phyloP scores from a whole-genome alignment of 306 rosid genomes.

The Castanea crenata region DNA sequence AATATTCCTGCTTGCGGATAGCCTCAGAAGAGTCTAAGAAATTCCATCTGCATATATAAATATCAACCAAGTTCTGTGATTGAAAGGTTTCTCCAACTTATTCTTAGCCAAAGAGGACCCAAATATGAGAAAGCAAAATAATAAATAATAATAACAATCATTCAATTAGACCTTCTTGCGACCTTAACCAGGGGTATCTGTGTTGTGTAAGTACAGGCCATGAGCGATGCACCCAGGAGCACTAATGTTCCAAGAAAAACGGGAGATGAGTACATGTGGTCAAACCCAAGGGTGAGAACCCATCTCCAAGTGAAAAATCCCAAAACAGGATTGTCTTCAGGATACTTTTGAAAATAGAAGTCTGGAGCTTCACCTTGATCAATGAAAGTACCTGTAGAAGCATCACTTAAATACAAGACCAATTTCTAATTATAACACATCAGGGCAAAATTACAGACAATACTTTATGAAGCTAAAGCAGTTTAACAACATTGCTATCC shows the following conservation, averaged over 20 bases:
- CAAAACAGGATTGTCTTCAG: conserved; percentile 76
- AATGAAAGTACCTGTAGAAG: conserved; percentile 67
- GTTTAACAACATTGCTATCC: conserved; percentile 13
- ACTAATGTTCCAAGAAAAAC: conserved; percentile 64
- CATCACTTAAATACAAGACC: conserved; percentile 22
- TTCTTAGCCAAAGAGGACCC: not conserved
- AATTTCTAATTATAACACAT: conserved; percentile 1
- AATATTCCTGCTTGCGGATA: conserved; percentile 78
- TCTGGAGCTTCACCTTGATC: conserved; percentile 92
- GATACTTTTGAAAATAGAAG: conserved; percentile 67
- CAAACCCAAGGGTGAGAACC: conserved; percentile 90
- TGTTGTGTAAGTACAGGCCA: conserved; percentile 97
- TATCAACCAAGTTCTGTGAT: conserved; percentile 24
- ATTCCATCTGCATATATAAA: conserved; percentile 60
- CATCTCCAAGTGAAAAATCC: conserved; percentile 98
- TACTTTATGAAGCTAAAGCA: conserved; percentile 12
- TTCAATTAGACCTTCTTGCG: conserved; percentile 63
- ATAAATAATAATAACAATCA: conserved; percentile 6
- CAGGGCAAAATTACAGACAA: conserved; percentile 10
- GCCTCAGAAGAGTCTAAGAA: conserved; percentile 74
- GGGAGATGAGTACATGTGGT: conserved; percentile 87
- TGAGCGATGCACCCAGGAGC: conserved; percentile 81
- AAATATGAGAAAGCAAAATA: conserved; percentile 8
- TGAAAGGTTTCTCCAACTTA: conserved; percentile 9
- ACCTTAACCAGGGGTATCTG: conserved; percentile 91